phyloP scores from a whole-genome alignment of 2,329 filamentous ascomycete genomes.

The Coniosporium tulheliwenetii region DNA sequence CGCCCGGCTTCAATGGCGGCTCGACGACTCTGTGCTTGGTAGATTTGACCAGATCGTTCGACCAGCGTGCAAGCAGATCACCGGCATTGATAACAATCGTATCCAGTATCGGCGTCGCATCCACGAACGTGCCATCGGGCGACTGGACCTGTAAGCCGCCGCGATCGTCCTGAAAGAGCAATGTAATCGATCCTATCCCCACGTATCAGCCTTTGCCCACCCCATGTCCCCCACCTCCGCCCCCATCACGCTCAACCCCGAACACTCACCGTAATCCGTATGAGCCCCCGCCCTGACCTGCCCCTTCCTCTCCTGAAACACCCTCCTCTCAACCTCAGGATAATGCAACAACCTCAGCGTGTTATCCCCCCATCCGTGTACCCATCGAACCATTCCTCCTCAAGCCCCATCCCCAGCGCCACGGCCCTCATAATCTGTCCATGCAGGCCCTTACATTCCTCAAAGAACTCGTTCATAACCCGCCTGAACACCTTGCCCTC shows the following conservation, averaged over 20 bases:
- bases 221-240: neutral
- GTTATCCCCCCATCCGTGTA: constrained; percentile 58
- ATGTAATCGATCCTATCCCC: constrained; percentile 25
- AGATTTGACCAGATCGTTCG: constrained; percentile 80
- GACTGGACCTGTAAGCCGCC: constrained; percentile 48
- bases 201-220: neutral
- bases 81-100: constrained; percentile 84
- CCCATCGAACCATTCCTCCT: constrained; percentile 57
- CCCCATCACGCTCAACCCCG: neutral
- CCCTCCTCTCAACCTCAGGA: constrained; percentile 46
- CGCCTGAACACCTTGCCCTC: constrained; percentile 47
- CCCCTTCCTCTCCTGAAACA: constrained; percentile 50
- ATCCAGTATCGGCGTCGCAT: constrained; percentile 66
- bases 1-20: constrained; percentile 40
- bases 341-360: constrained; percentile 64
- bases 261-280: constrained; percentile 42
- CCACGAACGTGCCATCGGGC: constrained; percentile 62
- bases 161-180: constrained; percentile 38
- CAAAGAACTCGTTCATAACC: constrained; percentile 62
- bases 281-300: constrained; percentile 69
- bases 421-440: constrained; percentile 70
- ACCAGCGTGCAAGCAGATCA: constrained; percentile 74
- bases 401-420: constrained; percentile 62
- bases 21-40: constrained; percentile 85
- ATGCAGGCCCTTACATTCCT: constrained; percentile 60